Conservation (phyloP, 2,329 filamentous ascomycete genomes). For the Knufia petricola region DNA sequence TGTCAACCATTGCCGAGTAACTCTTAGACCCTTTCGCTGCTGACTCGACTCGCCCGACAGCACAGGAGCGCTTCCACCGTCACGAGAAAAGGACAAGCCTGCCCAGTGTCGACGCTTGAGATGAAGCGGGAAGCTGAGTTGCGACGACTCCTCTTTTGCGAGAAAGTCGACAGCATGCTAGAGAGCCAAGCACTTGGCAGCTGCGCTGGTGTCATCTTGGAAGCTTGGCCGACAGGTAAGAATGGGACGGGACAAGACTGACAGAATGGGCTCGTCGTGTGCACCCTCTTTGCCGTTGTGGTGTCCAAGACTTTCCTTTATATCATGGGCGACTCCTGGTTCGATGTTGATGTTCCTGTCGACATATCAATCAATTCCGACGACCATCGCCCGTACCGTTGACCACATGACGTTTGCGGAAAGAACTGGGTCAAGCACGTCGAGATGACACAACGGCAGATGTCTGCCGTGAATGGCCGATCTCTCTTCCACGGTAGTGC, state of each 20-base stretch:
- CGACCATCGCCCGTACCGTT: not conserved
- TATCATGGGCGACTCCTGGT: slow-evolving; percentile 4
- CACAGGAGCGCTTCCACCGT: not conserved
- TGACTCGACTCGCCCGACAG: not conserved
- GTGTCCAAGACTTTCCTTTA: not conserved
- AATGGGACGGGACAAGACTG: slow-evolving; percentile 10
- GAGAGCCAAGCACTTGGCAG: slow-evolving; percentile 10
- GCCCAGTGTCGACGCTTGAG: not conserved
- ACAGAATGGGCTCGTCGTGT: slow-evolving; percentile 7
- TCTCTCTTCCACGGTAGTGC: not conserved
- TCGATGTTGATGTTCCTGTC: not conserved
- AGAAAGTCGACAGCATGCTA: not conserved
- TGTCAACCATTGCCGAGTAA: not conserved
- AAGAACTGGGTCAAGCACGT: slow-evolving; percentile 4
- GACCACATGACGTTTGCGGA: slow-evolving; percentile 4
- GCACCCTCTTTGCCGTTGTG: not conserved
- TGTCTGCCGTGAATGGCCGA: not conserved
- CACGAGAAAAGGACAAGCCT: not conserved
- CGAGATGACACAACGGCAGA: slow-evolving; percentile 7
- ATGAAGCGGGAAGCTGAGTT: not conserved
- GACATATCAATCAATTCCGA: not conserved
- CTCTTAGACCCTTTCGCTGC: not conserved
- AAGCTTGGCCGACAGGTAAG: slow-evolving; percentile 8
- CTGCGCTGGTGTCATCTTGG: slow-evolving; percentile 7
- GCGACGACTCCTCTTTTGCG: not conserved